These are phyloP conservation scores for Retiboletus flavoniger DNA, from an alignment of 1,284 basidiomycete genomes.

Conservation along the genomic window DNA sequence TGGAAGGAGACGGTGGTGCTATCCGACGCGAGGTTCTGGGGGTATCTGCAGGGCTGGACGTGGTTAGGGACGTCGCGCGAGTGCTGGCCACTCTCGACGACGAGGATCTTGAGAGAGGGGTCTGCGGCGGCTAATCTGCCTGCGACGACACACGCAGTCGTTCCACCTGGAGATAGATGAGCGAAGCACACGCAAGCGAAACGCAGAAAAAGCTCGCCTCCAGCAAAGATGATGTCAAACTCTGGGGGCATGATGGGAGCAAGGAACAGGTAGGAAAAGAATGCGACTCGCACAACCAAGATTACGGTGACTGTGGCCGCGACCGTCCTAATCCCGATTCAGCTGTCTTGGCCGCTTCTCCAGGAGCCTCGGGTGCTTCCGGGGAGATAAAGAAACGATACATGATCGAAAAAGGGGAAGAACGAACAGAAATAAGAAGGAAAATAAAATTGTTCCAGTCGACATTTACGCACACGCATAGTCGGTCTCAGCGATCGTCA, in stretches of 20 bases:
- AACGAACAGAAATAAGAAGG: too few species aligned
- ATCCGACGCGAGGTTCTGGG: slow-evolving; percentile 39
- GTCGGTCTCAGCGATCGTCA: slow-evolving; percentile 42
- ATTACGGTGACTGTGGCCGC: too few species aligned
- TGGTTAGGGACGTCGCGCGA: slow-evolving; percentile 40
- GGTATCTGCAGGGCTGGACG: slow-evolving; percentile 49
- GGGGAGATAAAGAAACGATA: too few species aligned
- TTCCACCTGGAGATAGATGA: slow-evolving; percentile 25
- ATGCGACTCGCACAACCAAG: too few species aligned
- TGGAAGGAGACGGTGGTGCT: slow-evolving; percentile 46
- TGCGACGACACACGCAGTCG: neutral
- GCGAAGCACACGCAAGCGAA: neutral
- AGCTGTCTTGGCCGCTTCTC: too few species aligned
- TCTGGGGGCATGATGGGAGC: neutral
- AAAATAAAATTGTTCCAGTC: too few species aligned
- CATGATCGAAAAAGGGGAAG: too few species aligned
- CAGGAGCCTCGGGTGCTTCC: too few species aligned
- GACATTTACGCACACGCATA: slow-evolving; percentile 45
- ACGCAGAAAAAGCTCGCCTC: neutral
- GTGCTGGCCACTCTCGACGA: slow-evolving; percentile 32
- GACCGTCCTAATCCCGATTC: too few species aligned
- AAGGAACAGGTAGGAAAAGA: neutral
- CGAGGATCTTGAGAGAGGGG: slow-evolving; percentile 41
- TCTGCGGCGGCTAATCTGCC: slow-evolving; percentile 30
- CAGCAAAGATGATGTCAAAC: slow-evolving; percentile 1